Conservation (phyloP, 1,284 basidiomycete genomes). For the Ceratorhiza oryzae-sativae region DNA sequence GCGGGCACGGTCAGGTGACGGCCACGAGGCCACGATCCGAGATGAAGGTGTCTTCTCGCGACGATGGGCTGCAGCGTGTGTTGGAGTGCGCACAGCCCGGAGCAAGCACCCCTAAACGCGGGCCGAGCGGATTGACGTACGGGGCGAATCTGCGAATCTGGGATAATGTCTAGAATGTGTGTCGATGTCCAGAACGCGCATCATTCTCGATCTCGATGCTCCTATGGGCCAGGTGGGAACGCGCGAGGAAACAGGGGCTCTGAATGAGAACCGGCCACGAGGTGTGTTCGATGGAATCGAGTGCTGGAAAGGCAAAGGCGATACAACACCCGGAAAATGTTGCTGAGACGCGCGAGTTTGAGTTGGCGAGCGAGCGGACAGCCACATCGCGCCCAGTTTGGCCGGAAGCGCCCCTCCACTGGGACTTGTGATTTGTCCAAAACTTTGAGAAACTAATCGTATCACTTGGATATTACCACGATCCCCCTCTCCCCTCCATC, state of each 20-base stretch:
- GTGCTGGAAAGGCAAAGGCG: not conserved
- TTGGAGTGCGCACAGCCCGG: constrained; percentile 27
- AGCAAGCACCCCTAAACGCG: constrained; percentile 1
- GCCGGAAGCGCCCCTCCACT: constrained; percentile 7
- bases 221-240: not conserved
- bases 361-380: constrained; percentile 3
- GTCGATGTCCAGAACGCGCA: constrained; percentile 6
- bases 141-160: constrained; percentile 3
- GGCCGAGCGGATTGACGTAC: not conserved
- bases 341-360: not conserved
- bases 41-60: constrained; percentile 19
- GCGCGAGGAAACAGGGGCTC: constrained; percentile 8
- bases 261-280: not conserved
- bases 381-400: constrained; percentile 19
- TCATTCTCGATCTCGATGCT: not conserved
- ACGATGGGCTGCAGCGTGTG: constrained; percentile 29
- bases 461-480: not conserved
- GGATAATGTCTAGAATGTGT: constrained; percentile 21
- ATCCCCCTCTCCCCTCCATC: not conserved
- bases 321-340: not conserved
- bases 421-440: constrained; percentile 36
- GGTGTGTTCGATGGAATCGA: not conserved
- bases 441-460: constrained; percentile 33
- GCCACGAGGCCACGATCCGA: not conserved
- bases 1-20: constrained; percentile 13